A percentile compares a stretch with the other conserved stretches of the same genome.
These are phyloP conservation scores for Trichosporon asahii DNA, from an alignment of 1,284 basidiomycete genomes.

Conservation along the genomic window DNA sequence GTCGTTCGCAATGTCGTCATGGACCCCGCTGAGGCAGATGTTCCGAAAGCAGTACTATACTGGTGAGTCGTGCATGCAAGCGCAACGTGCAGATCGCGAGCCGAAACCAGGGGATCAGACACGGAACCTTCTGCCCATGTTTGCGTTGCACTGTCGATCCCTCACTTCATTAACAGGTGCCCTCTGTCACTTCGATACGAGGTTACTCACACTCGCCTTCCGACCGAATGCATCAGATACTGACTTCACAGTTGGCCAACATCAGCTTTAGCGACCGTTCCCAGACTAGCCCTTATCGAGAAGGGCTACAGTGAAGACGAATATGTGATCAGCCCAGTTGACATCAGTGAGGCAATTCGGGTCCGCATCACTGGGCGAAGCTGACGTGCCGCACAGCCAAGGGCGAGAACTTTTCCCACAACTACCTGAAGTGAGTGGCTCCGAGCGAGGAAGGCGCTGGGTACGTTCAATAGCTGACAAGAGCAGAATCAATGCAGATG, in stretches of 20 bases:
- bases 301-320: conserved; percentile 53
- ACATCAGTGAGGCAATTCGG: conserved; percentile 43
- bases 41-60: conserved; percentile 49
- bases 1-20: conserved; percentile 8
- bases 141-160: not conserved
- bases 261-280: conserved; percentile 51
- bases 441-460: not conserved
- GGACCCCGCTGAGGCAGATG: conserved; percentile 13
- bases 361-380: not conserved
- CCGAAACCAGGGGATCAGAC: not conserved
- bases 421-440: conserved; percentile 47
- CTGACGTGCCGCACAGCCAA: conserved; percentile 36
- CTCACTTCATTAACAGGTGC: not conserved
- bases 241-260: conserved; percentile 40
- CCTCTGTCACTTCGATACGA: not conserved
- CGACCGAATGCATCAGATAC: not conserved
- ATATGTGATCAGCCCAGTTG: conserved; percentile 47
- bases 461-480: not conserved
- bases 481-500: conserved; percentile 3
- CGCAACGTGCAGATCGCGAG: not conserved
- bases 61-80: conserved; percentile 30
- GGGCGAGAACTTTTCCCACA: conserved; percentile 54
- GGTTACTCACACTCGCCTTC: not conserved
- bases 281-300: conserved; percentile 49
- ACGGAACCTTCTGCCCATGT: not conserved